A percentile compares a stretch with the other conserved stretches of the same genome.
These are phyloP conservation scores for Linanthus parryae DNA, from an alignment of 148 eudicot genomes.

Conservation along the genomic window DNA sequence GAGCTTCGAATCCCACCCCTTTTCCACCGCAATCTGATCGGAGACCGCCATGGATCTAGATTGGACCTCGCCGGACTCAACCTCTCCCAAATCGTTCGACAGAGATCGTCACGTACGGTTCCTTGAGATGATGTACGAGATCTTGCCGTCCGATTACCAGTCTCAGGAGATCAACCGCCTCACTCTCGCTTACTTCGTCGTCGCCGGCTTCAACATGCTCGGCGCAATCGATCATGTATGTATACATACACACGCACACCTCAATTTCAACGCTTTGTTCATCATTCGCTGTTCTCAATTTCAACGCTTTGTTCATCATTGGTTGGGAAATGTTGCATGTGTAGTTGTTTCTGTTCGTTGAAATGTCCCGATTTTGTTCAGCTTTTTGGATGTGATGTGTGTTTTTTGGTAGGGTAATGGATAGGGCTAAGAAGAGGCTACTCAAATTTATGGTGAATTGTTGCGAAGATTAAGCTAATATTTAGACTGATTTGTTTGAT, in stretches of 20 bases:
- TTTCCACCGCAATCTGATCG: too few species aligned
- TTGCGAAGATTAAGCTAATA: too few species aligned
- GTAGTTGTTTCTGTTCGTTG: background rate
- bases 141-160: conserved; percentile 58
- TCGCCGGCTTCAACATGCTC: conserved; percentile 75
- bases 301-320: background rate
- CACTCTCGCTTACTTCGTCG: conserved; percentile 79
- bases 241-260: background rate
- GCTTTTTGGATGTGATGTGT: too few species aligned
- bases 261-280: background rate
- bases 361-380: too few species aligned
- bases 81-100: conserved; percentile 26
- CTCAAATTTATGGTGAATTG: too few species aligned
- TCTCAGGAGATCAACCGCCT: conserved; percentile 80
- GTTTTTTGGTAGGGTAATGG: too few species aligned
- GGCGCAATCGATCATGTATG: conserved; percentile 47
- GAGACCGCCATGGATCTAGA: conserved; percentile 11
- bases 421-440: too few species aligned
- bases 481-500: too few species aligned
- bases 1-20: too few species aligned
- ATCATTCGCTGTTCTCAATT: background rate
- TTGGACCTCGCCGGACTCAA: conserved; percentile 15
- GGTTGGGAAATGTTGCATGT: background rate
- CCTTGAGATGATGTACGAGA: conserved; percentile 61
- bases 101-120: conserved; percentile 45